Percentiles rank a stretch among this genome's conserved stretches.
Evolutionary conservation across 352 stramenopile genomes (phyloP).

Genomic region (Globisporangium polare): DNA sequence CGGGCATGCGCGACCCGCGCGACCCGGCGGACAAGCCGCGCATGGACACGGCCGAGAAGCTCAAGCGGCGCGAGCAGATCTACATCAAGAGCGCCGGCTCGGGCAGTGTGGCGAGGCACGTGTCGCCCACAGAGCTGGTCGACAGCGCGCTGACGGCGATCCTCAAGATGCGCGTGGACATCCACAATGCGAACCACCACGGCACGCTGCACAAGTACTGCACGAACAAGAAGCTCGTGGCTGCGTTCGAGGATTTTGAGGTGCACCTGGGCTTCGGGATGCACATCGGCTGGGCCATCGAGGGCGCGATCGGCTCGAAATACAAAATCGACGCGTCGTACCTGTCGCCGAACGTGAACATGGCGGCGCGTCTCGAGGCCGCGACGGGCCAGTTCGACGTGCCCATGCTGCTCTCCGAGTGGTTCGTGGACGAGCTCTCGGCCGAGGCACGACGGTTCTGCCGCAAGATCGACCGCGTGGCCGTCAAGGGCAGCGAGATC

Average conservation of each 20-base stretch:
- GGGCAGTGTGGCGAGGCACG: conserved; percentile 32
- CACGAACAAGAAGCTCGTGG: conserved; percentile 73
- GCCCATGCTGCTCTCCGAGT: conserved; percentile 93
- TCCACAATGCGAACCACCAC: conserved; percentile 91
- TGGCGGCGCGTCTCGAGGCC: conserved; percentile 95
- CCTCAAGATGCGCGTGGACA: conserved; percentile 95
- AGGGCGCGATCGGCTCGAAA: conserved; percentile 95
- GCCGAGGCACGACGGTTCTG: conserved; percentile 79
- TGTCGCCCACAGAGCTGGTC: conserved; percentile 80
- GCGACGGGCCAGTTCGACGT: conserved; percentile 95
- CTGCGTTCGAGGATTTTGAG: conserved; percentile 88
- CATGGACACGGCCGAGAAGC: conserved; percentile 64
- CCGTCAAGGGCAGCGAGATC: conserved; percentile 95
- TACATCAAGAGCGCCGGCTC: conserved; percentile 55
- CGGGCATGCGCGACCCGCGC: conserved; percentile 79
- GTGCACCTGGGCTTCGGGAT: conserved; percentile 96
- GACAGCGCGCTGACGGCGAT: conserved; percentile 95
- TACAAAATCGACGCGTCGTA: conserved; percentile 99
- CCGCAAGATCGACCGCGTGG: conserved; percentile 94
- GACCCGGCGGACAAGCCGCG: conserved; percentile 69
- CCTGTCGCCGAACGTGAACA: conserved; percentile 97
- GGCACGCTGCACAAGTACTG: conserved; percentile 81
- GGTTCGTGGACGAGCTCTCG: conserved; percentile 94
- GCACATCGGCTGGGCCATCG: conserved; percentile 98
- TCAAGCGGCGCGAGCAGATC: conserved; percentile 57